Conservation (phyloP, 2,329 filamentous ascomycete genomes). For the Fusarium sp. region DNA sequence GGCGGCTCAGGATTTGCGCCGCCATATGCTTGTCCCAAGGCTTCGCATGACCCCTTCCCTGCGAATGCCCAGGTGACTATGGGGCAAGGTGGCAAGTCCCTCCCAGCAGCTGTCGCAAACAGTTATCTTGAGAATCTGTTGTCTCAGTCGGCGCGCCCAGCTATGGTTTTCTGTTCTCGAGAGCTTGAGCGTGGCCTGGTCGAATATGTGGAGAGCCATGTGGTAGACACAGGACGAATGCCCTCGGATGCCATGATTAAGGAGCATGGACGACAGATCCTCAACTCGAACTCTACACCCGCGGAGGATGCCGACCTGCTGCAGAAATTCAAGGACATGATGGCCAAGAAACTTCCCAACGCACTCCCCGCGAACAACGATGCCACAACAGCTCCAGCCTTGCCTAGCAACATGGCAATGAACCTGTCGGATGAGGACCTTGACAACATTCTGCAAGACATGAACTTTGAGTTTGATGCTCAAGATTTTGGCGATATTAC, state of each 20-base stretch:
- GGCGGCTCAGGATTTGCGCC: slow-evolving; percentile 71
- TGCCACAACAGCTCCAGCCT: slow-evolving; percentile 16
- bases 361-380: slow-evolving; percentile 26
- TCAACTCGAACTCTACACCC: slow-evolving; percentile 63
- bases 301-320: slow-evolving; percentile 70
- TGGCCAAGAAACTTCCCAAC: slow-evolving; percentile 52
- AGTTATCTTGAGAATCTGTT: slow-evolving; percentile 64
- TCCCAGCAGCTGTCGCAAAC: slow-evolving; percentile 63
- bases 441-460: slow-evolving; percentile 59
- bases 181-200: slow-evolving; percentile 71
- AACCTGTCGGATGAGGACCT: slow-evolving; percentile 58
- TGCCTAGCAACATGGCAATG: slow-evolving; percentile 53
- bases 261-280: slow-evolving; percentile 64
- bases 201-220: slow-evolving; percentile 62
- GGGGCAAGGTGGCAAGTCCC: slow-evolving; percentile 57
- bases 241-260: slow-evolving; percentile 66
- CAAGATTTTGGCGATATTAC: slow-evolving; percentile 47
- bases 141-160: slow-evolving; percentile 62
- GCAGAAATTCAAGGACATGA: slow-evolving; percentile 67
- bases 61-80: slow-evolving; percentile 54
- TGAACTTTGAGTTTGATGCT: slow-evolving; percentile 60
- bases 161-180: slow-evolving; percentile 70
- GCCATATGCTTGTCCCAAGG: slow-evolving; percentile 66
- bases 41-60: slow-evolving; percentile 54
- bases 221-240: slow-evolving; percentile 57